phyloP scores from a whole-genome alignment of 225 moss, liverwort and hornwort species.

The Asterella californica region DNA sequence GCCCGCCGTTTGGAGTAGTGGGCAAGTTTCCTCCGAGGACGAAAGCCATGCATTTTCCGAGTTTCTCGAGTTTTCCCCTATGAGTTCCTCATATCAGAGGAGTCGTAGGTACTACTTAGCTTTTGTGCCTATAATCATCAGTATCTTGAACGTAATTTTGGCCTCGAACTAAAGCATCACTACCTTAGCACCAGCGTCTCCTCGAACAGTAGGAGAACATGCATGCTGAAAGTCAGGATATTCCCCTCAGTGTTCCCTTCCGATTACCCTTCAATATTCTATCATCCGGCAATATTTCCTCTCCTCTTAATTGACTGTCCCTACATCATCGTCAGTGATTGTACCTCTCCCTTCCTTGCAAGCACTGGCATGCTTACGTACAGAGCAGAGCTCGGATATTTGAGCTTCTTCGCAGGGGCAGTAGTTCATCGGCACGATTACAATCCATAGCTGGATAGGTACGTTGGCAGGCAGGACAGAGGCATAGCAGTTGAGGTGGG shows the following conservation, averaged over 20 bases:
- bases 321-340: background rate
- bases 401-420: background rate
- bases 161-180: constrained; percentile 1
- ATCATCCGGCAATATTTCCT: background rate
- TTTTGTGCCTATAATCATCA: constrained; percentile 8
- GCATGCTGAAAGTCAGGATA: constrained; percentile 1
- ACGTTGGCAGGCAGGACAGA: background rate
- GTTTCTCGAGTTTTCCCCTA: background rate
- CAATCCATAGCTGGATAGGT: background rate
- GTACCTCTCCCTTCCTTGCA: background rate
- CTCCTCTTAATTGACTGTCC: background rate
- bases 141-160: constrained; percentile 11
- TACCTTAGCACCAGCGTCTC: background rate
- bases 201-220: background rate
- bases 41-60: constrained; percentile 13
- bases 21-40: constrained; percentile 3
- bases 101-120: constrained; percentile 12
- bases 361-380: background rate
- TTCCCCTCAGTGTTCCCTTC: background rate
- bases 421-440: background rate
- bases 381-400: background rate
- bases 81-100: background rate
- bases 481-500: background rate
- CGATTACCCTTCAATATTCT: background rate
- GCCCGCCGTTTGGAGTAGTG: constrained; percentile 19